Conservation (phyloP, 2,329 filamentous ascomycete genomes). For the Hymenoscyphus repandus region DNA sequence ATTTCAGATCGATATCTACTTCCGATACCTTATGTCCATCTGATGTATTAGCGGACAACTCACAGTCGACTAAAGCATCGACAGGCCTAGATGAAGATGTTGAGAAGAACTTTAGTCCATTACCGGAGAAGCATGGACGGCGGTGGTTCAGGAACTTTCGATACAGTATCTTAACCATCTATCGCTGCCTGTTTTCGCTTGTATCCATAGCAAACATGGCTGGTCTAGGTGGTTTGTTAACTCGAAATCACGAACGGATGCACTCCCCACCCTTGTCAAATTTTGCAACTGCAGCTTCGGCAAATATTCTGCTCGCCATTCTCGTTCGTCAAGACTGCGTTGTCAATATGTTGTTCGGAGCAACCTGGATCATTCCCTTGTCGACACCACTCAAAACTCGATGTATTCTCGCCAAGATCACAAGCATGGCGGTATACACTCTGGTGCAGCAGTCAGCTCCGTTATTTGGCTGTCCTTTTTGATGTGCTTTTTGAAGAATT, state of each 20-base stretch:
- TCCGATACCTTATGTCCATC: too few species aligned
- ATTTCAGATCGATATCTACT: too few species aligned
- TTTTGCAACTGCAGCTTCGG: slow-evolving; percentile 1
- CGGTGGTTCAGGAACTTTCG: slow-evolving; percentile 30
- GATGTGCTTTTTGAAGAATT: slow-evolving; percentile 29
- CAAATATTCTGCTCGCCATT: slow-evolving; percentile 39
- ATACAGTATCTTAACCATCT: slow-evolving; percentile 43
- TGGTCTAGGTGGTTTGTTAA: slow-evolving; percentile 34
- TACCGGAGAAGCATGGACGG: slow-evolving; percentile 38
- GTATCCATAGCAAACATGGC: slow-evolving; percentile 44
- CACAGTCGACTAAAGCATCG: too few species aligned
- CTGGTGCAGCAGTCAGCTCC: slow-evolving; percentile 43
- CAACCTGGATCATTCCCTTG: slow-evolving; percentile 41
- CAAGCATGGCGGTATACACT: slow-evolving; percentile 49
- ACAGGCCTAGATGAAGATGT: too few species aligned
- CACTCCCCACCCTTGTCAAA: slow-evolving; percentile 5
- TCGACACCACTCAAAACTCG: slow-evolving; percentile 44
- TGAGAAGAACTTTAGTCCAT: background rate
- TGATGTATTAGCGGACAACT: too few species aligned
- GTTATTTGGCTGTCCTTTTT: slow-evolving; percentile 43
- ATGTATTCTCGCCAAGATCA: slow-evolving; percentile 42
- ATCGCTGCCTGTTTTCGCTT: slow-evolving; percentile 51
- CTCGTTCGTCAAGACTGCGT: slow-evolving; percentile 48
- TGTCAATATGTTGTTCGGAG: slow-evolving; percentile 45
- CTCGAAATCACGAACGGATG: slow-evolving; percentile 14